These are phyloP conservation scores for Chaetomium strumarium DNA, from an alignment of 2,329 filamentous ascomycete species.

Conservation along the genomic window DNA sequence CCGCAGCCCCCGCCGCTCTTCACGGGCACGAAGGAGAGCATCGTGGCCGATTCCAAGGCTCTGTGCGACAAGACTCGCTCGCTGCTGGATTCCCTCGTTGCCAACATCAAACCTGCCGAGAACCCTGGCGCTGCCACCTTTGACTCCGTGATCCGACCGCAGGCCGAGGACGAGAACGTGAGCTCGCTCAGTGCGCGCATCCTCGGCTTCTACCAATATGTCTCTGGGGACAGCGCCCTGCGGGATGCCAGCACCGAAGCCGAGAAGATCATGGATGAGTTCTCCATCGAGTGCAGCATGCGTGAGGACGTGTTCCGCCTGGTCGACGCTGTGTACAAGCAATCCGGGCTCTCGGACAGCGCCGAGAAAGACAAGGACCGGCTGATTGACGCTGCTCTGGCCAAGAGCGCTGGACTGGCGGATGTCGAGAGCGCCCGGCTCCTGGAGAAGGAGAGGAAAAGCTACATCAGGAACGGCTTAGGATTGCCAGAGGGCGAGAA, in stretches of 20 bases:
- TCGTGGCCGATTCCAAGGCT: constrained; percentile 61
- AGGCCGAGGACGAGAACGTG: constrained; percentile 67
- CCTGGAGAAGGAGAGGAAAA: constrained; percentile 71
- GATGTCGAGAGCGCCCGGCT: constrained; percentile 66
- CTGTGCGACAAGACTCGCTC: constrained; percentile 58
- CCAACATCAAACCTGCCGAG: constrained; percentile 47
- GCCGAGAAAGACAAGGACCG: constrained; percentile 50
- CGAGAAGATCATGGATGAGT: constrained; percentile 70
- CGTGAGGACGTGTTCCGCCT: constrained; percentile 72
- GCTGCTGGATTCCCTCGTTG: constrained; percentile 62
- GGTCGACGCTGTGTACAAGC: constrained; percentile 52
- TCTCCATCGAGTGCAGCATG: constrained; percentile 72
- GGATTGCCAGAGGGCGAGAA: constrained; percentile 63
- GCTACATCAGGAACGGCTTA: constrained; percentile 70
- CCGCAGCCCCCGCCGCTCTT: constrained; percentile 75
- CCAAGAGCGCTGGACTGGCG: constrained; percentile 22
- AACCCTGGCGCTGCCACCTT: constrained; percentile 50
- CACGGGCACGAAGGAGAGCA: constrained; percentile 63
- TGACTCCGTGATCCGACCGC: constrained; percentile 53
- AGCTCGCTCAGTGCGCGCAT: constrained; percentile 57
- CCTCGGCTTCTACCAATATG: constrained; percentile 74
- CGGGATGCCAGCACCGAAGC: constrained; percentile 72
- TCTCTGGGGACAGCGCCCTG: constrained; percentile 61
- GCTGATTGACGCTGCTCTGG: constrained; percentile 22
- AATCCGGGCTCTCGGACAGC: constrained; percentile 37